Base-by-base conservation (phyloP, 306 rosid genomes). In the Lablab purpureus region DNA sequence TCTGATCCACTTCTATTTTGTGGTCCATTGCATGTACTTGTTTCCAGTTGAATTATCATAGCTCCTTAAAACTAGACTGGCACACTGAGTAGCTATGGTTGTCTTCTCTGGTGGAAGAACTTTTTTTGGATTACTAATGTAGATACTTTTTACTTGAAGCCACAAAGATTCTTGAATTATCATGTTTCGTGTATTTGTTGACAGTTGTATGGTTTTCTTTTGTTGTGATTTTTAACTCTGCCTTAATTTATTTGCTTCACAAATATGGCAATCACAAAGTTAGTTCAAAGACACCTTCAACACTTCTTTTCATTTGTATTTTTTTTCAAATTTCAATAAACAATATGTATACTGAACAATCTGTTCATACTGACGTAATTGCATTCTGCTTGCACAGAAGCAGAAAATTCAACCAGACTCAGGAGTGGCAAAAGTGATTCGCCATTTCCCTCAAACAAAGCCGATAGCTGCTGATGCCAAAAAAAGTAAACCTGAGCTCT, bases 371-470 rank as follows among this genome's bases (percentile, higher is more conserved):
- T 62, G 71, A 68, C 25, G 10, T 36, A 68, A 36, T 86, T 74
- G 76, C 49, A 66, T 85, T 70, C 58, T 34, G 58, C 58, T 64
- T 72, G 71, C 40, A 77, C 97, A 94, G 99, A 94, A 87, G 90
- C 95, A 82, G 79, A 89, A 88, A 89, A 64, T 88, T 64, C 84
- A 76, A 81, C 77, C 76, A 74, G 91, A 81, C 46, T 51, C 88
- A 0, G 92, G 72, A 70, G 84, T 81, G 41, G 60, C 52, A 1
- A 85, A 87, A 80, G 87, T 86, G 40, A 71, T 91, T 73, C 91
- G 99, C 67, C 87, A 87, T 65, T 92, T 92, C 77, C 88, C 79
- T 79, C 97, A 92, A 73, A 92, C 83, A 74, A 84, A 85, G 78
- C 94, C 97, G 6, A 85, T 91, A 46, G 77, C 83, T 43, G 78